Base-by-base conservation (phyloP, 2,329 filamentous ascomycete species). In the Lachnellula hyalina region DNA sequence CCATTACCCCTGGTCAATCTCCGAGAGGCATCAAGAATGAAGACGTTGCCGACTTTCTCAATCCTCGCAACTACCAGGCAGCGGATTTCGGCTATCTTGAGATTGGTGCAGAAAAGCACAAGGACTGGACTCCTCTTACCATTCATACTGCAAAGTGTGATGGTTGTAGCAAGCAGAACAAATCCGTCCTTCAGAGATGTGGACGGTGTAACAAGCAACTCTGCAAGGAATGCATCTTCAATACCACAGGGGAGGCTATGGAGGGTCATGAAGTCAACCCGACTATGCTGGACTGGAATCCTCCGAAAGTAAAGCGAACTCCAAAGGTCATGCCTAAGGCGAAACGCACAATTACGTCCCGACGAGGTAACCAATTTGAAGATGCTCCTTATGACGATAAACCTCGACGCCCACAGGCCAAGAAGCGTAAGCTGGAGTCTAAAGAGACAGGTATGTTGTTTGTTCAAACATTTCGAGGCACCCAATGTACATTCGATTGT, bases 81-180 rank as follows among this genome's bases (percentile, higher is more conserved):
- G 28, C 35, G 17, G 12, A 34, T n/a, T 38, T 35, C 23, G 49
- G 17, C 7, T 32, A 45, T 23, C 50, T 35, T 23, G 34, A 46
- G 19, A 15, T 15, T 7, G 50, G 28, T 9, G n/a, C 9, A 2
- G 41, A 8, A 7, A 41, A 36, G 40, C 56, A 55, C 32, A 44
- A 36, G 11, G 41, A n/a, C 7, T 58, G 49, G 49, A 48, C 34
- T 1, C n/a, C 47, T 12, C 21, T 56, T 5, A 44, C 51, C 3
- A 25, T 54, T 21, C 53, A 58, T 36, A 56, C 56, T 5, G 53
- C 53, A 7, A 58, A 56, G 28, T 58, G 56, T 42, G 56, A 58
- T 28, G 35, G 14, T 2, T 58, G 56, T 25, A 19, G 40, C 7
- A 15, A 44, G 9, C 53, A 48, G 8, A 54, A 56, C 41, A 47